Conservation (phyloP, 768 basidiomycete genomes). For the Suillus decipiens region DNA sequence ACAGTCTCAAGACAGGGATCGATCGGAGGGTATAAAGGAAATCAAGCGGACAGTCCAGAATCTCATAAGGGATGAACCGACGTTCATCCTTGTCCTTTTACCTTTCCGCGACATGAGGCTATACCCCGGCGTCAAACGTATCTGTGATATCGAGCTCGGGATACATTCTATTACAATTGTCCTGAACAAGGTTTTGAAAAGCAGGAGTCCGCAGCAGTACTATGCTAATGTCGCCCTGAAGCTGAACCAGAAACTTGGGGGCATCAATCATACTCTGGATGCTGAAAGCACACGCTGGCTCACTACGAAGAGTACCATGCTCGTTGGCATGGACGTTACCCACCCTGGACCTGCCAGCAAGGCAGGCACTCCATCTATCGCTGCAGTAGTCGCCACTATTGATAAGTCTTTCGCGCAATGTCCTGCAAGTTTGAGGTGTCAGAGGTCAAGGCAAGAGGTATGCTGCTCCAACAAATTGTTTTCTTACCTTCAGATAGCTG, state of each 20-base stretch:
- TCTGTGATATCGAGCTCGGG: slow-evolving; percentile 72
- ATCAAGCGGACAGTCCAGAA: slow-evolving; percentile 23
- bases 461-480: neutral
- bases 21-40: neutral
- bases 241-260: slow-evolving; percentile 81
- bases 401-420: slow-evolving; percentile 73
- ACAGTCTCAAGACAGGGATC: neutral
- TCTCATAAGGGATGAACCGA: slow-evolving; percentile 45
- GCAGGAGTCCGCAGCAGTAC: slow-evolving; percentile 43
- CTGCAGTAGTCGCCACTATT: slow-evolving; percentile 77
- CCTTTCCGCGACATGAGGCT: slow-evolving; percentile 60
- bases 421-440: slow-evolving; percentile 72
- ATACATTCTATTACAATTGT: slow-evolving; percentile 54
- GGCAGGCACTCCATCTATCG: slow-evolving; percentile 78
- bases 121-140: slow-evolving; percentile 79
- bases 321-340: slow-evolving; percentile 85
- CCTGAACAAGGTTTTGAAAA: slow-evolving; percentile 56
- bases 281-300: slow-evolving; percentile 62
- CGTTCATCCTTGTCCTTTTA: slow-evolving; percentile 70
- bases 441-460: slow-evolving; percentile 41
- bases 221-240: slow-evolving; percentile 82
- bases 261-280: slow-evolving; percentile 77
- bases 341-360: slow-evolving; percentile 71
- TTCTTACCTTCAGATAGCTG: neutral
- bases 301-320: slow-evolving; percentile 67